Percentiles rank a stretch among this genome's conserved stretches.
Evolutionary conservation across 495 filamentous ascomycete species (phyloP).

Genomic region (Aspergillus indologenus): DNA sequence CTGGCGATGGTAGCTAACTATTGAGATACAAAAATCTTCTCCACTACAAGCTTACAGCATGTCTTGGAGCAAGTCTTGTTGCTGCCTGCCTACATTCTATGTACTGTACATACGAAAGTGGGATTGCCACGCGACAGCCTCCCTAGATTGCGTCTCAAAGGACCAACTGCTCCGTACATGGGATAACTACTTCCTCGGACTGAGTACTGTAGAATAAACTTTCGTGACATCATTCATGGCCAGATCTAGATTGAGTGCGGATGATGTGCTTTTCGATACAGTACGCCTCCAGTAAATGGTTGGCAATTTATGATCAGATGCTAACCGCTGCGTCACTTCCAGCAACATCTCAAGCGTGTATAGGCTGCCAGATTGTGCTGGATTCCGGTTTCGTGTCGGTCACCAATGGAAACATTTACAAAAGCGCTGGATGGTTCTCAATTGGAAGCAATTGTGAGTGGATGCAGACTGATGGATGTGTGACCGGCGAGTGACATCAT

Average conservation of each 20-base stretch:
- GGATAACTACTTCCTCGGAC: no score
- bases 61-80: background rate
- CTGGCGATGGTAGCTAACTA: background rate
- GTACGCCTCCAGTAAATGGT: background rate
- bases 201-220: background rate
- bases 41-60: background rate
- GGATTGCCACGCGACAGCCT: background rate
- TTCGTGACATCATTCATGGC: background rate
- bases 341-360: no score
- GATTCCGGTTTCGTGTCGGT: background rate
- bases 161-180: no score
- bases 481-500: conserved; percentile 8
- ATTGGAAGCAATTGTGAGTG: background rate
- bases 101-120: background rate
- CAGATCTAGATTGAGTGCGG: background rate
- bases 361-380: background rate
- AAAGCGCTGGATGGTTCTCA: background rate
- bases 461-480: background rate
- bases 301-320: background rate
- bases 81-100: background rate
- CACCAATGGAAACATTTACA: background rate
- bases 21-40: background rate
- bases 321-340: no score
- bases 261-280: background rate
- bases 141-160: no score